Percentiles rank a stretch among this genome's conserved stretches.
Conservation (phyloP, 768 basidiomycete species). For the Amanita muscaria region DNA sequence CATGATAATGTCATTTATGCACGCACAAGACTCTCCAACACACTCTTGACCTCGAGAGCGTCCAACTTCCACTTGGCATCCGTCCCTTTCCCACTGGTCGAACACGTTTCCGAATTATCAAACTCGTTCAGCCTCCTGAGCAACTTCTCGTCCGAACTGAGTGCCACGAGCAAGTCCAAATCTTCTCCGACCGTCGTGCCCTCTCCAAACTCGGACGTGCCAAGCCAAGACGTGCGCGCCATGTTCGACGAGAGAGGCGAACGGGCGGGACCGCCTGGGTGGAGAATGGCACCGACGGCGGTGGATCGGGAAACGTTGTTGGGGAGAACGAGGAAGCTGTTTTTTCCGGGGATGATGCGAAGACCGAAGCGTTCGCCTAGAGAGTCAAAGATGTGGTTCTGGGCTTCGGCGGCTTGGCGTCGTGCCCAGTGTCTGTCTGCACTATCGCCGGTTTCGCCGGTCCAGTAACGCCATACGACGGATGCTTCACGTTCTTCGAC, state of each 20-base stretch:
- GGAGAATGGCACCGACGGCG: slow-evolving; percentile 71
- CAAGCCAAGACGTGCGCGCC: no score
- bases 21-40: slow-evolving; percentile 21
- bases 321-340: slow-evolving; percentile 75
- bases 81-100: slow-evolving; percentile 64
- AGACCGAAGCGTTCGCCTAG: slow-evolving; percentile 78
- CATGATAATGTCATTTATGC: no score
- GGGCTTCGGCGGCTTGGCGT: slow-evolving; percentile 82
- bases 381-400: slow-evolving; percentile 86
- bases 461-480: slow-evolving; percentile 83
- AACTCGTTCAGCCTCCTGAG: slow-evolving; percentile 69
- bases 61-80: slow-evolving; percentile 66
- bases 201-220: slow-evolving; percentile 18
- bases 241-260: slow-evolving; percentile 26
- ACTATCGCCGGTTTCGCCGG: slow-evolving; percentile 34
- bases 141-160: slow-evolving; percentile 73
- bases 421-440: slow-evolving; percentile 74
- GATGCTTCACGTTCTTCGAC: slow-evolving; percentile 79
- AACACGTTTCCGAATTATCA: slow-evolving; percentile 62
- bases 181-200: slow-evolving; percentile 23
- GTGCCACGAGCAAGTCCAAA: slow-evolving; percentile 50
- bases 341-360: slow-evolving; percentile 74
- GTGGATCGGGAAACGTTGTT: slow-evolving; percentile 80
- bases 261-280: slow-evolving; percentile 48
- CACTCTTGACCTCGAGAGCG: slow-evolving; percentile 22